These are phyloP conservation scores for Xylaria sp. DNA, from an alignment of 2,329 filamentous ascomycete species.

Conservation along the genomic window DNA sequence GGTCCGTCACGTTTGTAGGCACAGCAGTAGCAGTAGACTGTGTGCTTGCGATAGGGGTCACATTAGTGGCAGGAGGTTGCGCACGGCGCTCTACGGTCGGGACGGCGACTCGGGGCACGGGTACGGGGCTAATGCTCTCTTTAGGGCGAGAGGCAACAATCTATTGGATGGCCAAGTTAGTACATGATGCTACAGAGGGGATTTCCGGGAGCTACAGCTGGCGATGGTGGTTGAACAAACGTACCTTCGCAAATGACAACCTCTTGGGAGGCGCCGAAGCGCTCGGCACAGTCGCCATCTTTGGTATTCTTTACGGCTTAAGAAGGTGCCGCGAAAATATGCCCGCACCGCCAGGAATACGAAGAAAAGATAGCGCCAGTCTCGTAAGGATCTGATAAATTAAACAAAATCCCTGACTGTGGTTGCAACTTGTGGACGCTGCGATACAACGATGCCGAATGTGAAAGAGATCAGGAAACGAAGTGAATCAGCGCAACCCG, in stretches of 20 bases:
- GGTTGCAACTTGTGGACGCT: slow-evolving; percentile 28
- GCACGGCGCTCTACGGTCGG: slow-evolving; percentile 40
- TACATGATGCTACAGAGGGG: slow-evolving; percentile 1
- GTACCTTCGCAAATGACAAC: slow-evolving; percentile 44
- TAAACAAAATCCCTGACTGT: slow-evolving; percentile 27
- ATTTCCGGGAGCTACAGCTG: not conserved
- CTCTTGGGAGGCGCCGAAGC: slow-evolving; percentile 41
- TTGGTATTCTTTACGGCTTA: slow-evolving; percentile 3
- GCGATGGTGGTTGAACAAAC: not conserved
- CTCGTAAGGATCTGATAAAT: slow-evolving; percentile 19
- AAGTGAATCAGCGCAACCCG: slow-evolving; percentile 60
- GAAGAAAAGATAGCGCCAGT: slow-evolving; percentile 23
- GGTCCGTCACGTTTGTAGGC: slow-evolving; percentile 26
- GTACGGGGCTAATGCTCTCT: slow-evolving; percentile 35
- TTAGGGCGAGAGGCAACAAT: slow-evolving; percentile 42
- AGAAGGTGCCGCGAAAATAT: not conserved
- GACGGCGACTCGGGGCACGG: slow-evolving; percentile 40
- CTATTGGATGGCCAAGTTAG: slow-evolving; percentile 28
- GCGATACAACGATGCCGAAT: slow-evolving; percentile 32
- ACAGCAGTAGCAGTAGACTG: slow-evolving; percentile 30
- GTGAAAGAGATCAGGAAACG: slow-evolving; percentile 55
- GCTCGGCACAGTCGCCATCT: slow-evolving; percentile 39
- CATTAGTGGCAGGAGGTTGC: slow-evolving; percentile 30
- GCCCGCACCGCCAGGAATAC: slow-evolving; percentile 2
- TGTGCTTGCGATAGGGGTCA: slow-evolving; percentile 23